Evolutionary conservation across 2,329 filamentous ascomycete species (phyloP).

Genomic region (Chaetothyriales sp.): DNA sequence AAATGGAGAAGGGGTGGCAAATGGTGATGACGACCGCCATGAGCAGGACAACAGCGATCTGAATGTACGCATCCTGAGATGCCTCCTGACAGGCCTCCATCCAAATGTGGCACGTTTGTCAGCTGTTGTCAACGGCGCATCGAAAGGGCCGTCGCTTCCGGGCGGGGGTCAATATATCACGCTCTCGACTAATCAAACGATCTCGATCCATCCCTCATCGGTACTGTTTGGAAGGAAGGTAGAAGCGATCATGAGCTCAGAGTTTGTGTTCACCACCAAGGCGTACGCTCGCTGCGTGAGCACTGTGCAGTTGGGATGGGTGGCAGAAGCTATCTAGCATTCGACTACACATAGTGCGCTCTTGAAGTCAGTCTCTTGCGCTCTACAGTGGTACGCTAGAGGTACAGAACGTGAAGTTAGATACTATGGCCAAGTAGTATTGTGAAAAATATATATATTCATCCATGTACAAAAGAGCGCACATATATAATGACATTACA

Average conservation of each 20-base stretch:
- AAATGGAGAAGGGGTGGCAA: background rate
- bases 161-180: conserved; percentile 36
- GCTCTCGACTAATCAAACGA: conserved; percentile 46
- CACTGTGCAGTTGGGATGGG: conserved; percentile 49
- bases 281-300: conserved; percentile 50
- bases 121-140: conserved; percentile 3
- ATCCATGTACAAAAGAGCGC: no score
- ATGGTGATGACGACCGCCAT: background rate
- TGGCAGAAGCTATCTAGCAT: conserved; percentile 36
- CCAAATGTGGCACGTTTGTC: conserved; percentile 40
- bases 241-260: conserved; percentile 47
- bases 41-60: conserved; percentile 21
- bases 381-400: no score
- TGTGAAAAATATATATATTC: no score
- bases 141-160: background rate
- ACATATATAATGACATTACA: no score
- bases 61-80: conserved; percentile 40
- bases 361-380: background rate
- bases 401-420: no score
- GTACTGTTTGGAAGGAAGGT: conserved; percentile 16
- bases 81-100: conserved; percentile 45
- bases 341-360: no score
- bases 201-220: conserved; percentile 40
- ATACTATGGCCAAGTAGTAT: no score
- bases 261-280: conserved; percentile 52